A percentile compares a stretch with the other conserved stretches of the same genome.
These are phyloP conservation scores for Cicer cuneatum DNA, from an alignment of 306 rosid species.

Conservation along the genomic window DNA sequence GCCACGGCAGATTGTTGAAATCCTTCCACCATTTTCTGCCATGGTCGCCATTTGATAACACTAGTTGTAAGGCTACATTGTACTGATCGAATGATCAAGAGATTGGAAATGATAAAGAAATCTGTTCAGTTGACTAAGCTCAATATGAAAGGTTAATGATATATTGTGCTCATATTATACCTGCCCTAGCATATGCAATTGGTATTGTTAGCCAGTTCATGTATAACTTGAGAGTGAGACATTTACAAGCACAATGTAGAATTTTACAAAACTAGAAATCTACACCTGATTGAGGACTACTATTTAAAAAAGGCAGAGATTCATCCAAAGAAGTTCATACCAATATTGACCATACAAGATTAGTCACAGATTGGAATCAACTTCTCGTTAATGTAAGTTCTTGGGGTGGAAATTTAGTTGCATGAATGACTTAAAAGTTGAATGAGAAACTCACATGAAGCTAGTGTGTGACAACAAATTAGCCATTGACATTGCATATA, in stretches of 20 bases:
- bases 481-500: neutral
- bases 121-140: neutral
- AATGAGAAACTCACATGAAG: neutral
- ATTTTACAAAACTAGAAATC: neutral
- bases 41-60: too few relatives aligned
- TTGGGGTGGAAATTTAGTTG: neutral
- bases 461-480: conserved; percentile 10
- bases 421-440: conserved; percentile 4
- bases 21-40: too few relatives aligned
- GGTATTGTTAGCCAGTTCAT: neutral
- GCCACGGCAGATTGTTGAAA: too few relatives aligned
- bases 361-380: conserved; percentile 3
- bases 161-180: neutral
- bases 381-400: neutral
- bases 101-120: conserved; percentile 1
- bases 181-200: conserved; percentile 2
- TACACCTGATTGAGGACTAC: conserved; percentile 1
- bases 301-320: neutral
- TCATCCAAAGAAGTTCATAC: neutral
- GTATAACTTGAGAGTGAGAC: neutral
- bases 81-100: neutral
- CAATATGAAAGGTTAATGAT: neutral
- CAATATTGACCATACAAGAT: neutral
- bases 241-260: conserved; percentile 13
- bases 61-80: neutral